These are phyloP conservation scores for Grigorovia transvaalensis DNA, from an alignment of 805 yeast species.

Conservation along the genomic window DNA sequence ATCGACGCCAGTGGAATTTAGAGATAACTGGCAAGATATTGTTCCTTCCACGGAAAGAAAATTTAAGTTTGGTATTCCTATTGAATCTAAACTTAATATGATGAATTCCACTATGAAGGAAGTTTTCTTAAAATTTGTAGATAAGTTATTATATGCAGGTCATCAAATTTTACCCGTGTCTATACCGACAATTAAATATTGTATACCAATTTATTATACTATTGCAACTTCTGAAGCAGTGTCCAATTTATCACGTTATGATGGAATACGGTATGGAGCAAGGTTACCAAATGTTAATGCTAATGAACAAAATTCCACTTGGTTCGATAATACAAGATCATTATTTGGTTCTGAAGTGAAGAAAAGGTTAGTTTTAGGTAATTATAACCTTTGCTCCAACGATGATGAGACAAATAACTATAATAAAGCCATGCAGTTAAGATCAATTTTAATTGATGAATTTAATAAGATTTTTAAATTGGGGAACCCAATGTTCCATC, in stretches of 20 bases:
- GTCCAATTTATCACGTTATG: conserved; percentile 81
- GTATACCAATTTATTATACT: conserved; percentile 78
- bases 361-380: conserved; percentile 75
- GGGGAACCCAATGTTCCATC: conserved; percentile 33
- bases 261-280: conserved; percentile 79
- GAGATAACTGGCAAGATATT: conserved; percentile 20
- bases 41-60: conserved; percentile 4
- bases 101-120: conserved; percentile 37
- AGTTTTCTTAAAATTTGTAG: conserved; percentile 39
- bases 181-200: conserved; percentile 53
- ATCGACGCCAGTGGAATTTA: conserved; percentile 31
- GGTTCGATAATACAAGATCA: conserved; percentile 50
- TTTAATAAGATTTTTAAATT: conserved; percentile 53
- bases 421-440: conserved; percentile 58
- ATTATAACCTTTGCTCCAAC: conserved; percentile 63
- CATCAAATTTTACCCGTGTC: conserved; percentile 52
- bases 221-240: conserved; percentile 90
- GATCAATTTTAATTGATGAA: conserved; percentile 52
- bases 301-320: conserved; percentile 21
- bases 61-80: conserved; percentile 60
- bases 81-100: conserved; percentile 52
- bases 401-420: conserved; percentile 62
- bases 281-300: conserved; percentile 26
- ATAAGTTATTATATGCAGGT: conserved; percentile 36
- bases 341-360: conserved; percentile 75